Base-by-base conservation (phyloP, 169 alveolate species). In the Condylostoma magnum region DNA sequence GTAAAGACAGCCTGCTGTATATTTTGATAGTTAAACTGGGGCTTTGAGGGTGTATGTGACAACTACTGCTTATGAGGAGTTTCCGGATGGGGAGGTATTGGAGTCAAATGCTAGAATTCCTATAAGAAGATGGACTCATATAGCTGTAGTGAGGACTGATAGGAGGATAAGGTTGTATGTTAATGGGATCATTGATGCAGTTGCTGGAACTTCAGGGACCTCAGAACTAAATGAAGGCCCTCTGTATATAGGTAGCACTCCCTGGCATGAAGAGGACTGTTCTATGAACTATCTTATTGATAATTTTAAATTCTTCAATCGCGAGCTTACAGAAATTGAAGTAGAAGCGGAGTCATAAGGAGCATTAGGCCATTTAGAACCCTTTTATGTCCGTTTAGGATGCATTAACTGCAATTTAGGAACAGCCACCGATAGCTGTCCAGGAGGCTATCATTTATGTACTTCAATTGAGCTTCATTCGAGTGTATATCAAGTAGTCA, bases 401-500 rank as follows among this genome's bases (percentile, higher is more conserved):
- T 72, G 80, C 20, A 28, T 58, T 43, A 44, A 56, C 38, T 72
- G 80, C 36, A 37, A 31, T 10, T 22, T 48, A 2, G 33, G 30
- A 4, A 54, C 43, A n/a, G 80, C 80, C 3, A 33, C 22, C 20
- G 41, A 72, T 10, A 15, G 43, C 27, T 72, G 80, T 38, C 18
- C 31, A 12, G 80, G 58, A 25, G 36, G 50, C 10, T 55, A 72
- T 58, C 71, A 57, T 38, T 46, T 72, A 28, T 72, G 80, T 58
- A 57, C 80, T 30, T 30, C 65, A n/a, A 51, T 72, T 22, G 80
- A 72, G 41, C 43, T 72, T 34, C 80, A 72, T 58, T 43, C 75
- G 28, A 34, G 51, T 43, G 80, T 53, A 3, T 72, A 57, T 72
- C 60, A 33, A 57, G 70, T 72, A 22, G 80, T 74, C 0, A 56